These are phyloP conservation scores for Petunia secreta DNA, from an alignment of 257 asterid genomes.

Conservation along the genomic window DNA sequence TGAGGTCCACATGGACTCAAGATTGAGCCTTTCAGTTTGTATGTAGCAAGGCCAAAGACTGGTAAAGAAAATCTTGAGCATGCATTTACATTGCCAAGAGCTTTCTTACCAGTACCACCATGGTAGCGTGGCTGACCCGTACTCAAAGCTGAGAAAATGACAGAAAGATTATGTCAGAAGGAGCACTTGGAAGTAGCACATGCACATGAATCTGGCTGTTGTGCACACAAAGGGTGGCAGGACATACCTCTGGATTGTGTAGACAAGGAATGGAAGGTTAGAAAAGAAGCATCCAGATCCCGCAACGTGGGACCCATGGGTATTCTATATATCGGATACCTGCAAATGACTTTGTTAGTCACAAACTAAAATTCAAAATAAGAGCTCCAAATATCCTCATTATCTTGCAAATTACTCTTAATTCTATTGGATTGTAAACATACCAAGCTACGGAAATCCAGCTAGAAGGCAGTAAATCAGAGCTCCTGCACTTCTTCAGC, in stretches of 20 bases:
- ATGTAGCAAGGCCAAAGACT: conserved; percentile 75
- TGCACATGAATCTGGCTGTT: conserved; percentile 7
- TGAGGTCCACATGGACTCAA: conserved; percentile 58
- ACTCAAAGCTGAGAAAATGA: conserved; percentile 52
- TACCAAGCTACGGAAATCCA: conserved; percentile 96
- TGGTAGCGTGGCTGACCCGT: conserved; percentile 38
- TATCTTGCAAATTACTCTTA: conserved; percentile 9
- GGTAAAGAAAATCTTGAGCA: conserved; percentile 63
- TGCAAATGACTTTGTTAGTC: conserved; percentile 37
- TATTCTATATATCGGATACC: conserved; percentile 62
- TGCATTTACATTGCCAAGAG: conserved; percentile 42
- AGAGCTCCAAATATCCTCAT: conserved; percentile 22
- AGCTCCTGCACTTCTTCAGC: conserved; percentile 65
- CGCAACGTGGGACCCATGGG: conserved; percentile 44
- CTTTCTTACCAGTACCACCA: conserved; percentile 44
- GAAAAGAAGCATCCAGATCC: conserved; percentile 45
- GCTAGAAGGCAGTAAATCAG: conserved; percentile 80
- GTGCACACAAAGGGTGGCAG: conserved; percentile 26
- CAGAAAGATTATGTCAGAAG: conserved; percentile 19
- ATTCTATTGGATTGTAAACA: conserved; percentile 23
- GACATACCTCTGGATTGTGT: conserved; percentile 59
- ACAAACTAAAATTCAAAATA: conserved; percentile 26
- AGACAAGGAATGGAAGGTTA: conserved; percentile 53
- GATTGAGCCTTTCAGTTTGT: conserved; percentile 66
- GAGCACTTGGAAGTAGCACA: neutral